These are phyloP conservation scores for Aspergillus kassunensis DNA, from an alignment of 495 filamentous ascomycete species.

Conservation along the genomic window DNA sequence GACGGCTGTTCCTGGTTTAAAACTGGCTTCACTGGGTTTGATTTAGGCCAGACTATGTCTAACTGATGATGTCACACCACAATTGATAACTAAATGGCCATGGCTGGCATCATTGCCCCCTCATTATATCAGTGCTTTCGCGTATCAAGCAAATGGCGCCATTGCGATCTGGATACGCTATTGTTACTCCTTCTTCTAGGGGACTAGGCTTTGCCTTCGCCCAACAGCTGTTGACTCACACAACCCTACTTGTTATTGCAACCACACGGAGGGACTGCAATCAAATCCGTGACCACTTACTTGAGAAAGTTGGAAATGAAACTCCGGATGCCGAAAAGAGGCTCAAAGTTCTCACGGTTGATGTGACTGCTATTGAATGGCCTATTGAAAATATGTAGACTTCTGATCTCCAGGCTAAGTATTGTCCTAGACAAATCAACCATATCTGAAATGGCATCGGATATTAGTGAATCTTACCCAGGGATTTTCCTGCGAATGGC, in stretches of 20 bases:
- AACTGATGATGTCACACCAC: background rate
- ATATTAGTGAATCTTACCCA: conserved; percentile 44
- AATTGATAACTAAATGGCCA: background rate
- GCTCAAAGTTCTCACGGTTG: conserved; percentile 53
- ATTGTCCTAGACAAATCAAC: conserved; percentile 34
- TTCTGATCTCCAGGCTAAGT: conserved; percentile 7
- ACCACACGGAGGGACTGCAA: conserved; percentile 60
- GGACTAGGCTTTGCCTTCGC: conserved; percentile 73
- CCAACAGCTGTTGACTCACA: conserved; percentile 60
- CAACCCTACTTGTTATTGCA: conserved; percentile 64
- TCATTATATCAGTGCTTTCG: background rate
- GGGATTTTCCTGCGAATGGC: conserved; percentile 61
- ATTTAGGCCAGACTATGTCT: background rate
- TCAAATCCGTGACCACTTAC: conserved; percentile 47
- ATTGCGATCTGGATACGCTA: conserved; percentile 12
- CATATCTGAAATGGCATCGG: conserved; percentile 34
- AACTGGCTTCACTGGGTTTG: no score
- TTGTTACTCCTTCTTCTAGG: conserved; percentile 61
- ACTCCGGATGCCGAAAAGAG: conserved; percentile 37
- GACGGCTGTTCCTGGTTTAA: no score
- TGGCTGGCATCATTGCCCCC: background rate
- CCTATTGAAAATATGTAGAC: no score
- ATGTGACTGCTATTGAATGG: conserved; percentile 62
- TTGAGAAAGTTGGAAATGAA: conserved; percentile 40
- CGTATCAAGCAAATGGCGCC: conserved; percentile 12